Base-by-base conservation (phyloP, 2,329 filamentous ascomycete genomes). In the Phoma sp. region DNA sequence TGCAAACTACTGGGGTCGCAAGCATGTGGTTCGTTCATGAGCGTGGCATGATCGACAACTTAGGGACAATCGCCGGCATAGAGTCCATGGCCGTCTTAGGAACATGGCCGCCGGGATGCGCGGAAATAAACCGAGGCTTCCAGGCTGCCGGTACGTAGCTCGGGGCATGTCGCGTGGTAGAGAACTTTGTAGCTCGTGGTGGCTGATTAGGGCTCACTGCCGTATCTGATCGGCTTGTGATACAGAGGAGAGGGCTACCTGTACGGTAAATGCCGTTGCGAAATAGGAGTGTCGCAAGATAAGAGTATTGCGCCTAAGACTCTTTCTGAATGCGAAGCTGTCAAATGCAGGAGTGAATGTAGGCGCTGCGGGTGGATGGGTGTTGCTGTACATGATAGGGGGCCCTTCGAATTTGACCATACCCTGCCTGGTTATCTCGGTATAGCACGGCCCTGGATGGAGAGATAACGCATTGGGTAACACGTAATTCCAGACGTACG, bases 391-490 rank as follows among this genome's bases (percentile, higher is more conserved):
- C 7, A 13, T 27, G 37, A 55, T 32, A 46, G 52, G 52, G 52
- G 45, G 48, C n/a, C n/a, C 18, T 23, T 45, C 25, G 51, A 41
- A 27, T 24, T 14, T 11, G 47, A 45, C 52, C 30, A 52, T 46
- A 36, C 49, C 44, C 29, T 44, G 22, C 42, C 30, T 39, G 51
- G 48, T 32, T 36, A 35, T 47, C 38, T 50, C 55, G 38, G 50
- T 29, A 44, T 38, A 33, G 36, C 33, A 52, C 50, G 54, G 48
- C 32, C 47, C 53, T 45, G 49, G 32, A 11, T 14, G 13, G 18
- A 52, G 25, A 58, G 61, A 64, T 61, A 61, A 61, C 59, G 57
- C 58, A 22, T 40, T 56, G 48, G 56, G 51, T 58, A 49, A 61
- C 50, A 59, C 56, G 59, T 58, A 61, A 64, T 57, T 56, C 45